Percentiles rank a stretch among this genome's conserved stretches.
Conservation (phyloP, 2,329 filamentous ascomycete species). For the Ceratocystis alfenasii region DNA sequence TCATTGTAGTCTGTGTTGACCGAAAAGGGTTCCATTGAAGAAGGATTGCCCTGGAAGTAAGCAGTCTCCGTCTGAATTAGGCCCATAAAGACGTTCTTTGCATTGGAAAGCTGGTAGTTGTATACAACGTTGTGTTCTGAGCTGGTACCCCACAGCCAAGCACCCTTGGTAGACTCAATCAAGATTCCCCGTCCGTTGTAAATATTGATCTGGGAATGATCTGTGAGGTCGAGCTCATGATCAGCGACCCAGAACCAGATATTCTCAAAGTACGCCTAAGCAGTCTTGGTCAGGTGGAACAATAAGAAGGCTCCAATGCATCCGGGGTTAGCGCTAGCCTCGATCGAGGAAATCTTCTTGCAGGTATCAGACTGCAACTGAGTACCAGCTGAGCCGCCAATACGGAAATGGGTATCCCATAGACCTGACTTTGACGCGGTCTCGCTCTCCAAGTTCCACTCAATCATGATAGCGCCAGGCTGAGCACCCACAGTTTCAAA, state of each 20-base stretch:
- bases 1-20: constrained; percentile 48
- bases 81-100: constrained; percentile 68
- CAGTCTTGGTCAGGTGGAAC: constrained; percentile 49
- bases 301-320: constrained; percentile 67
- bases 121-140: constrained; percentile 56
- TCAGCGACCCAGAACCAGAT: constrained; percentile 84
- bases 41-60: constrained; percentile 75
- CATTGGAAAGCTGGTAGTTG: constrained; percentile 75
- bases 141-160: constrained; percentile 73
- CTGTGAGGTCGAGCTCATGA: constrained; percentile 68
- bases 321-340: constrained; percentile 47
- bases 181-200: constrained; percentile 78
- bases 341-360: constrained; percentile 57
- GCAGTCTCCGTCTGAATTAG: constrained; percentile 84
- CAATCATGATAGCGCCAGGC: constrained; percentile 77
- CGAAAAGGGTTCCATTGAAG: constrained; percentile 53
- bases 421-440: constrained; percentile 61
- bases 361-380: constrained; percentile 69
- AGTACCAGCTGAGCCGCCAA: constrained; percentile 78
- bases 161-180: constrained; percentile 60
- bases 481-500: constrained; percentile 73
- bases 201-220: constrained; percentile 69
- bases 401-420: constrained; percentile 93
- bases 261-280: constrained; percentile 74
- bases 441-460: constrained; percentile 72